Evolutionary conservation across 2,329 filamentous ascomycete genomes (phyloP), one percentile per base, ranked within the genome.

Genomic region (Rutstroemia sp.): DNA sequence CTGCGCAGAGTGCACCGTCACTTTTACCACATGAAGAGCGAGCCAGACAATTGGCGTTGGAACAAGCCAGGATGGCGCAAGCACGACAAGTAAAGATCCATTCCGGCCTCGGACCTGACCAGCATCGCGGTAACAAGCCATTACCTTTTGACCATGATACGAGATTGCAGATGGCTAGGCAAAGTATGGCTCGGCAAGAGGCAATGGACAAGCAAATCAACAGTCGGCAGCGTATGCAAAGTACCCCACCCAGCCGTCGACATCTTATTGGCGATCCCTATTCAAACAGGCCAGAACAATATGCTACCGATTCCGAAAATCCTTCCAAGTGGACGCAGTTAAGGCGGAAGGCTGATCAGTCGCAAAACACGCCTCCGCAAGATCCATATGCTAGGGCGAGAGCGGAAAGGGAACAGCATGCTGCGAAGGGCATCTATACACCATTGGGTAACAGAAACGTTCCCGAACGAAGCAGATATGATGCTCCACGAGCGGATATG

Each of bases 1-100:
- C 48, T 12, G 27, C 50, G n/a, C 34, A 10, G 12, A 40, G 45
- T 3, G 30, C 17, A 19, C 30, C 48, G 5, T 27, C 57, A 2
- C 59, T 68, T 46, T 55, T 63, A 27, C 65, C 65, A 45, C 62
- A 67, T n/a, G 66, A 68, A 53, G 56, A 60, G 51, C 56, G 57
- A 30, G 65, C 65, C 9, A 58, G 60, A 48, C 63, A 67, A n/a
- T 36, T 61, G 16, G 60, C 65, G 52, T 44, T 10, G 34, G 23
- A 16, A 34, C 19, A 47, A 45, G 17, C 19, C 17, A 56, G 42
- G 19, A 44, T 51, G 34, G 45, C 16, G 30, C 45, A 40, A 47
- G 51, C 48, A 17, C 60, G 61, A 46, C n/a, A 44, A 14, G 23
- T 64, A 9, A 47, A 51, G 21, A 58, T 64, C 21, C 50, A 56